Percentiles rank a stretch among this genome's conserved stretches.
Conservation (phyloP, 805 yeast species). For the Metschnikowia koreensis region DNA sequence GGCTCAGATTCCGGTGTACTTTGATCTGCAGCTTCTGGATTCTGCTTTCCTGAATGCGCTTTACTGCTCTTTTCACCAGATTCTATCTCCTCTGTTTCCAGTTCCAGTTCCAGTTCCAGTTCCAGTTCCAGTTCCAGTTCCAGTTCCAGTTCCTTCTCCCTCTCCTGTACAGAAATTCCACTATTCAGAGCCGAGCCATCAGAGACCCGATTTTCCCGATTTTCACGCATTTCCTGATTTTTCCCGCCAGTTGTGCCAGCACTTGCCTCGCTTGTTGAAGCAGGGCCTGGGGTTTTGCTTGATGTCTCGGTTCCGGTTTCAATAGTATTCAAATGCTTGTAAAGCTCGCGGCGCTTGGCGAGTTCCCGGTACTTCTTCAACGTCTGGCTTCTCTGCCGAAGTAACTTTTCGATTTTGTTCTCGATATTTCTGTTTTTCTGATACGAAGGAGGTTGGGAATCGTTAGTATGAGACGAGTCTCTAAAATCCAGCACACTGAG, state of each 20-base stretch:
- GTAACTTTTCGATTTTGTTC: conserved; percentile 32
- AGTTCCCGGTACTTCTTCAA: conserved; percentile 26
- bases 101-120: too few relatives aligned
- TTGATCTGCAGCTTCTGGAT: too few relatives aligned
- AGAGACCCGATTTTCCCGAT: neutral
- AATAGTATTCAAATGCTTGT: conserved; percentile 2
- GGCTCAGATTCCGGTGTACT: too few relatives aligned
- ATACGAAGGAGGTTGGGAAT: conserved; percentile 82
- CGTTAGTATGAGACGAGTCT: conserved; percentile 39
- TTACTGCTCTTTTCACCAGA: too few relatives aligned
- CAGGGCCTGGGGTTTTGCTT: neutral
- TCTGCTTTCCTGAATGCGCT: too few relatives aligned
- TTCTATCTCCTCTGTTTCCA: too few relatives aligned
- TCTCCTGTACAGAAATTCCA: neutral
- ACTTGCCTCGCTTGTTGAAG: neutral
- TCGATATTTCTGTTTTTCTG: conserved; percentile 57
- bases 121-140: too few relatives aligned
- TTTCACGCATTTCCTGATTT: neutral
- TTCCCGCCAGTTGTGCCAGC: conserved; percentile 5
- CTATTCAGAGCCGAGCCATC: too few relatives aligned
- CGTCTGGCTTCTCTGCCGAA: conserved; percentile 19
- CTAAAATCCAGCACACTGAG: conserved; percentile 76
- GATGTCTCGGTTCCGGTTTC: neutral
- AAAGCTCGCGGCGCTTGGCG: conserved; percentile 14
- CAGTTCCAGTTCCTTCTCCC: neutral